A percentile compares a stretch with the other conserved stretches of the same genome.
Evolutionary conservation across 768 basidiomycete genomes (phyloP).

Genomic region (Xerocomellus chrysenteron): DNA sequence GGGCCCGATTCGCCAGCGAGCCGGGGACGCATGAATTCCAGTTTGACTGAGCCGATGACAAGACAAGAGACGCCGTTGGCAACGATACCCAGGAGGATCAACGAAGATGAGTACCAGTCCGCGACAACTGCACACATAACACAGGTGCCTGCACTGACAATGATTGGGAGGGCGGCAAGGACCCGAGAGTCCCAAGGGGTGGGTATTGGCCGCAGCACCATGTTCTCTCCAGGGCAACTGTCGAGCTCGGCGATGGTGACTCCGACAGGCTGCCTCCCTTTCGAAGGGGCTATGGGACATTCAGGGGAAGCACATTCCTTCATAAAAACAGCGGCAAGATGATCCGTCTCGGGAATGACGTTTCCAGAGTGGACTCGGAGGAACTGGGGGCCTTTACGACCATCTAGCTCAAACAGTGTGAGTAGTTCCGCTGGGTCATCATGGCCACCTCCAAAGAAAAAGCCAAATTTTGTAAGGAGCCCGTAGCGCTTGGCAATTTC

Average conservation of each 20-base stretch:
- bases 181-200: neutral
- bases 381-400: slow-evolving; percentile 7
- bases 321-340: slow-evolving; percentile 8
- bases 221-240: neutral
- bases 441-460: slow-evolving; percentile 30
- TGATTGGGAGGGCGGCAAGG: slow-evolving; percentile 3
- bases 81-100: slow-evolving; percentile 32
- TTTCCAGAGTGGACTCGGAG: slow-evolving; percentile 5
- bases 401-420: slow-evolving; percentile 7
- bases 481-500: slow-evolving; percentile 31
- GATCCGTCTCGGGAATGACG: slow-evolving; percentile 4
- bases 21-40: slow-evolving; percentile 6
- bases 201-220: neutral
- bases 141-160: slow-evolving; percentile 1
- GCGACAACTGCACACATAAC: slow-evolving; percentile 3
- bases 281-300: neutral
- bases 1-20: neutral
- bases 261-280: slow-evolving; percentile 3
- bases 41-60: slow-evolving; percentile 23
- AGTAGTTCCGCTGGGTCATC: slow-evolving; percentile 7
- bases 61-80: slow-evolving; percentile 29
- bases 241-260: slow-evolving; percentile 3
- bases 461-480: slow-evolving; percentile 22
- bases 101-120: slow-evolving; percentile 31
- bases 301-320: neutral